Conservation (phyloP, 2,329 filamentous ascomycete genomes). For the Cladosporium sp. region DNA sequence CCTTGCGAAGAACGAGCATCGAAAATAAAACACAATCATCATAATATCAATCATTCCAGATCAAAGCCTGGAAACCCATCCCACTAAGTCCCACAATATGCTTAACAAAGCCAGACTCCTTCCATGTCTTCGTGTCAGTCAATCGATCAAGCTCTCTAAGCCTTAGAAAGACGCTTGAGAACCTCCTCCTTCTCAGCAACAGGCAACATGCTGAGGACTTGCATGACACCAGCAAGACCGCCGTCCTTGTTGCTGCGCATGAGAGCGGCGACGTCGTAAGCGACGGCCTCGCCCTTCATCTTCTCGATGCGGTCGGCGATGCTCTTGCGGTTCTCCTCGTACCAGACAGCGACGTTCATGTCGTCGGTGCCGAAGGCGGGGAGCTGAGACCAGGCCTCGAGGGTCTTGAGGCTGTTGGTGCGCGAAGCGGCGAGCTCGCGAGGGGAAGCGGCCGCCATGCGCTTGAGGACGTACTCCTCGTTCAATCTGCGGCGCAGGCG, state of each 20-base stretch:
- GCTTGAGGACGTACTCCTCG: slow-evolving; percentile 94
- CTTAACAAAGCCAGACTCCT: not conserved
- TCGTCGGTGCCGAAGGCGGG: slow-evolving; percentile 75
- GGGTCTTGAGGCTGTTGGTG: slow-evolving; percentile 60
- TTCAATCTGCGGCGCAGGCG: slow-evolving; percentile 92
- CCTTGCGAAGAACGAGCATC: slow-evolving; percentile 3
- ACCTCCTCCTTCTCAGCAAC: slow-evolving; percentile 83
- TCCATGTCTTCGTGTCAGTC: not conserved
- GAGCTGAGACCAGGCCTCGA: slow-evolving; percentile 80
- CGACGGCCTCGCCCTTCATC: slow-evolving; percentile 71
- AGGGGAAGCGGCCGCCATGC: slow-evolving; percentile 58
- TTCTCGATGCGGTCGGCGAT: slow-evolving; percentile 80
- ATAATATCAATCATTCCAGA: not conserved
- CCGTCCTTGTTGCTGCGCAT: slow-evolving; percentile 63
- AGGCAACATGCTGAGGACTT: slow-evolving; percentile 80
- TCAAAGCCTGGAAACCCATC: not conserved
- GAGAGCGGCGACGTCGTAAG: slow-evolving; percentile 65
- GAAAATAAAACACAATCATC: not conserved
- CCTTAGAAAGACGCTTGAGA: slow-evolving; percentile 52
- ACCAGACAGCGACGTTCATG: slow-evolving; percentile 84
- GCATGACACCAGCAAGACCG: slow-evolving; percentile 78
- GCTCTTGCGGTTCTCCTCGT: slow-evolving; percentile 85
- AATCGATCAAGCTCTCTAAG: slow-evolving; percentile 23
- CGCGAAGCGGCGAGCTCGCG: slow-evolving; percentile 40
- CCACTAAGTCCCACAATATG: not conserved